Percentiles rank a stretch among this genome's conserved stretches.
phyloP scores from a whole-genome alignment of 345 rosid species.

The Mercurialis annua region DNA sequence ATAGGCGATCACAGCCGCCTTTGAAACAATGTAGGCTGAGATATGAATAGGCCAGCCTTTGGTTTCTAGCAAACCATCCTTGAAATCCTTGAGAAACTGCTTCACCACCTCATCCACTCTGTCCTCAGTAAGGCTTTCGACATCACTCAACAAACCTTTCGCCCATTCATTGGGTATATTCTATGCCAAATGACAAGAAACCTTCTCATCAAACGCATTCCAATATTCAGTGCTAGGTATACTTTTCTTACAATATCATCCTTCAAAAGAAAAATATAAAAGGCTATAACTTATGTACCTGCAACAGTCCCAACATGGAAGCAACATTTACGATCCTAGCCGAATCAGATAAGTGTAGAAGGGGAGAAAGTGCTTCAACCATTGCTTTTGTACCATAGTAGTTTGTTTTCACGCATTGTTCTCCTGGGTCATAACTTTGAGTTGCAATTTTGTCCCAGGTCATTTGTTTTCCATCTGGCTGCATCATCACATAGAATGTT shows the following conservation, averaged over 20 bases:
- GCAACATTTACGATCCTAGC: constrained; percentile 41
- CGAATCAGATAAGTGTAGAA: constrained; percentile 38
- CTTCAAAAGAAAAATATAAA: neutral
- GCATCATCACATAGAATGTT: neutral
- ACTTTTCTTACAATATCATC: neutral
- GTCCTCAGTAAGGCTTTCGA: constrained; percentile 28
- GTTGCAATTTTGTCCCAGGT: constrained; percentile 21
- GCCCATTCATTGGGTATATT: constrained; percentile 25
- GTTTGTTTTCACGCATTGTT: constrained; percentile 43
- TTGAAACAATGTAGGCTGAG: constrained; percentile 29
- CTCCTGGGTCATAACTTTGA: constrained; percentile 23
- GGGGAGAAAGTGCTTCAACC: constrained; percentile 36
- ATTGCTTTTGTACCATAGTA: constrained; percentile 40
- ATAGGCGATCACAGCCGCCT: constrained; percentile 33
- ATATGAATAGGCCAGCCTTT: constrained; percentile 37
- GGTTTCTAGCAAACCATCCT: constrained; percentile 22
- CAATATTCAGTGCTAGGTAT: too few species aligned
- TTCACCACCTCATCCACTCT: constrained; percentile 28
- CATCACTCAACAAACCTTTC: constrained; percentile 23
- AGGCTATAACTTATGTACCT: neutral
- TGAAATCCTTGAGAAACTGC: constrained; percentile 26
- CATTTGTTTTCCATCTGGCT: constrained; percentile 16
- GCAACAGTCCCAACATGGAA: constrained; percentile 4
- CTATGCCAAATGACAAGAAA: constrained; percentile 12
- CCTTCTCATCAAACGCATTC: neutral